Conservation (phyloP, 208 protist species). For the Trichomonas tenax region DNA sequence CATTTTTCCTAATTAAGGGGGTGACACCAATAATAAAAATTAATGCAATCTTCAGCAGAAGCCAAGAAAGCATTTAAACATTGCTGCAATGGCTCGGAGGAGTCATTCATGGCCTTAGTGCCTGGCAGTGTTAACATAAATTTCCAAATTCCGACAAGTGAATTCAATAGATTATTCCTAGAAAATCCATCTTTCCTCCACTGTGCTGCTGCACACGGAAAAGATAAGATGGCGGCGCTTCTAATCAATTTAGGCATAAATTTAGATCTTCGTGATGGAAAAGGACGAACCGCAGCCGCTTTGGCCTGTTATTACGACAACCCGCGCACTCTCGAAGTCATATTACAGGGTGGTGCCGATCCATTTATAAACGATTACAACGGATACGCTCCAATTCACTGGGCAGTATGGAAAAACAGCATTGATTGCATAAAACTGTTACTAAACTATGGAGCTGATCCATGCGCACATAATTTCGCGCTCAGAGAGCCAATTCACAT, state of each 20-base stretch:
- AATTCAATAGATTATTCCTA: not conserved
- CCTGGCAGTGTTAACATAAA: not conserved
- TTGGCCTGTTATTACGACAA: not conserved
- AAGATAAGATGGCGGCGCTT: not conserved
- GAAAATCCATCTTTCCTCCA: conserved; percentile 16
- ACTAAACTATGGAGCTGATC: not conserved
- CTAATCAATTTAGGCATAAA: conserved; percentile 14
- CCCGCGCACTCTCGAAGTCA: not conserved
- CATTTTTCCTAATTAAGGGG: not conserved
- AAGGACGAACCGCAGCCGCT: not conserved
- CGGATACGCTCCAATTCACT: conserved; percentile 7
- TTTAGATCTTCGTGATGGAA: not conserved
- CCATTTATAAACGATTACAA: conserved; percentile 3
- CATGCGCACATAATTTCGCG: not conserved
- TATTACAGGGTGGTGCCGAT: not conserved
- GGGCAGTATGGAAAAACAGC: not conserved
- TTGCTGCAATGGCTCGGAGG: not conserved
- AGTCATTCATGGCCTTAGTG: not conserved
- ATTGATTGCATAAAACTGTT: not conserved
- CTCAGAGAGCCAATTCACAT: not conserved
- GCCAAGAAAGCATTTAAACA: conserved; percentile 10
- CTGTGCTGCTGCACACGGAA: not conserved
- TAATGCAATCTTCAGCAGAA: not conserved
- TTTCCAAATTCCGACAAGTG: not conserved
- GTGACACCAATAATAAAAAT: not conserved